These are phyloP conservation scores for Venturia asperata DNA, from an alignment of 2,329 filamentous ascomycete species.

Conservation along the genomic window DNA sequence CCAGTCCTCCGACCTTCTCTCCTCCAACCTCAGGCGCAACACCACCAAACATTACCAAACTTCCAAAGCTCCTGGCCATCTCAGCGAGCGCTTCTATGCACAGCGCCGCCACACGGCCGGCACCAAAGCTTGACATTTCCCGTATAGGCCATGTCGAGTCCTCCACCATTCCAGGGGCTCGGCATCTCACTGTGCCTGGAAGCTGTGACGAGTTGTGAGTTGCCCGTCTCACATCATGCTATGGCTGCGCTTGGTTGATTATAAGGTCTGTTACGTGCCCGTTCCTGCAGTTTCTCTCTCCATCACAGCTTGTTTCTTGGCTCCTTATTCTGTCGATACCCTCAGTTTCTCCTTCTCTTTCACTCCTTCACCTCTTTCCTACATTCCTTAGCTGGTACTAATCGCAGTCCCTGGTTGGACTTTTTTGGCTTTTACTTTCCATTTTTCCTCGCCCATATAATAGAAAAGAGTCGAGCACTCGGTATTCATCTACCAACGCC, in stretches of 20 bases:
- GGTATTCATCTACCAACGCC: neutral
- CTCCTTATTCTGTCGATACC: constrained; percentile 14
- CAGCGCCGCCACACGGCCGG: constrained; percentile 3
- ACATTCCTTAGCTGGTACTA: constrained; percentile 19
- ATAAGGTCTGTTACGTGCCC: constrained; percentile 18
- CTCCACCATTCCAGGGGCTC: constrained; percentile 12
- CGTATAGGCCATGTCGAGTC: constrained; percentile 12
- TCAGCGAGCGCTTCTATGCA: constrained; percentile 14
- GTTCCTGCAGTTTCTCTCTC: constrained; percentile 17
- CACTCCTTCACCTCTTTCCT: constrained; percentile 13
- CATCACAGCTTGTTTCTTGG: constrained; percentile 17
- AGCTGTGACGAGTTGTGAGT: constrained; percentile 4
- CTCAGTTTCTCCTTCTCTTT: constrained; percentile 13
- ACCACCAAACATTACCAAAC: neutral
- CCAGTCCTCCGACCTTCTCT: constrained; percentile 15
- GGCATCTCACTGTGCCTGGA: constrained; percentile 14
- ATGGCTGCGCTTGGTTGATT: constrained; percentile 11
- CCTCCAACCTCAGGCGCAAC: constrained; percentile 16
- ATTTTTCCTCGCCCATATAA: constrained; percentile 9
- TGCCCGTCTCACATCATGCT: constrained; percentile 14
- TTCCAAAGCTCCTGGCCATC: constrained; percentile 4
- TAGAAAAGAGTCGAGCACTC: constrained; percentile 5
- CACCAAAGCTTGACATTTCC: constrained; percentile 11
- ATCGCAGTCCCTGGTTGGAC: constrained; percentile 21
- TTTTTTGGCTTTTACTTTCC: neutral